Conservation (phyloP, 768 basidiomycete genomes). For the Phlebiopsis flavidoalba region DNA sequence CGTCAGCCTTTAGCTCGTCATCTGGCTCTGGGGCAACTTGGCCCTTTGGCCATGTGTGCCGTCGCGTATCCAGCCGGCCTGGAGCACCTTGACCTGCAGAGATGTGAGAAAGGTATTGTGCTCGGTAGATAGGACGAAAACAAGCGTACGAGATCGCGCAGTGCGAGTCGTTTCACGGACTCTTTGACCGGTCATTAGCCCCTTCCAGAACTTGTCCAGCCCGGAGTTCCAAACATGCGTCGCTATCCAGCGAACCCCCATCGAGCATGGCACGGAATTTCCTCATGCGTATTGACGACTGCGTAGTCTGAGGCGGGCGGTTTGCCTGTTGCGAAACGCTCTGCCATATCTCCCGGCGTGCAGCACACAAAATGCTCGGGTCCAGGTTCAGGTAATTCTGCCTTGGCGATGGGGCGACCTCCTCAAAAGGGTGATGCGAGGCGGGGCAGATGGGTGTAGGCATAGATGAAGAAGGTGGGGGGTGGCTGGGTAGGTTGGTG, state of each 20-base stretch:
- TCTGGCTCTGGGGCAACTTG: slow-evolving; percentile 59
- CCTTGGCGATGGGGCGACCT: slow-evolving; percentile 31
- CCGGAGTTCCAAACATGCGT: slow-evolving; percentile 53
- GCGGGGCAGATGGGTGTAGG: neutral
- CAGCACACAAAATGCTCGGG: slow-evolving; percentile 58
- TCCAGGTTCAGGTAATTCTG: slow-evolving; percentile 54
- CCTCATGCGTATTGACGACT: slow-evolving; percentile 28
- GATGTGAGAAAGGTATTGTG: neutral
- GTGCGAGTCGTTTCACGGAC: slow-evolving; percentile 59
- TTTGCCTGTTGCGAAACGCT: slow-evolving; percentile 24
- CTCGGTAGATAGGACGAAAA: neutral
- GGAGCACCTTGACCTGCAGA: slow-evolving; percentile 63
- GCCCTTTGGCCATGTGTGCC: slow-evolving; percentile 69
- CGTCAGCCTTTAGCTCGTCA: slow-evolving; percentile 30
- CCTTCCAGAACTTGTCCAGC: slow-evolving; percentile 59
- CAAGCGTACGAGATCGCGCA: slow-evolving; percentile 26
- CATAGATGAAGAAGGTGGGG: neutral
- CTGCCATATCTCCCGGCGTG: slow-evolving; percentile 62
- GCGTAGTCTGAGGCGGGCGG: slow-evolving; percentile 8
- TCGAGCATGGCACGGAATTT: slow-evolving; percentile 36
- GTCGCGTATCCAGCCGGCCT: slow-evolving; percentile 72
- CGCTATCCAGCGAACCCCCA: slow-evolving; percentile 43
- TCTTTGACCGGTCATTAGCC: slow-evolving; percentile 50
- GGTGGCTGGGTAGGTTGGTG: too few species aligned
- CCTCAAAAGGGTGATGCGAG: slow-evolving; percentile 31